These are phyloP conservation scores for Thelonectria olida DNA, from an alignment of 2,329 filamentous ascomycete species.

Conservation along the genomic window DNA sequence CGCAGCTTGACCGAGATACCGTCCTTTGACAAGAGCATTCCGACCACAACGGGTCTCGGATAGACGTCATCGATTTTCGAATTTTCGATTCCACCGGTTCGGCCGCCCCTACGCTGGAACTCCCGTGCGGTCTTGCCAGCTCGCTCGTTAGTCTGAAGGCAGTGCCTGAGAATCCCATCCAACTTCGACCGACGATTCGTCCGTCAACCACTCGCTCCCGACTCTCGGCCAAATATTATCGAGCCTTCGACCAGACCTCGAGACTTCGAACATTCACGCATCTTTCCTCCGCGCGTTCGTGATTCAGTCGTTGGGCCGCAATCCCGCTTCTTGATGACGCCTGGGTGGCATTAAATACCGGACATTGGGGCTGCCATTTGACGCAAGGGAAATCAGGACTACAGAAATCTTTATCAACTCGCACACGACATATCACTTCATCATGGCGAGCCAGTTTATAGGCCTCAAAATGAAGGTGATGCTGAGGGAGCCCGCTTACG, in stretches of 20 bases:
- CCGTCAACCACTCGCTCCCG: conserved; percentile 20
- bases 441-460: conserved; percentile 72
- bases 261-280: background rate
- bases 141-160: conserved; percentile 29
- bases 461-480: conserved; percentile 81
- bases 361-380: conserved; percentile 23
- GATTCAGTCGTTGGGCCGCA: conserved; percentile 13
- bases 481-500: conserved; percentile 71
- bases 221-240: background rate
- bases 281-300: conserved; percentile 8
- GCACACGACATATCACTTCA: conserved; percentile 13
- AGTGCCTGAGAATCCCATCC: conserved; percentile 20
- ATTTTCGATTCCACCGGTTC: background rate
- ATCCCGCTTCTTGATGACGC: conserved; percentile 34
- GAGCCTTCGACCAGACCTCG: background rate
- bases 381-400: conserved; percentile 9
- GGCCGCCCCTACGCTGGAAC: conserved; percentile 12
- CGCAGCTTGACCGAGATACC: conserved; percentile 21
- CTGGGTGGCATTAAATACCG: conserved; percentile 24
- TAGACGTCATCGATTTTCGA: background rate
- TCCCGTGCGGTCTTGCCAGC: conserved; percentile 11
- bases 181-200: conserved; percentile 20
- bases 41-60: conserved; percentile 2
- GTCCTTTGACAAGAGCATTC: conserved; percentile 1
- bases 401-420: background rate